A percentile compares a stretch with the other conserved stretches of the same genome.
Evolutionary conservation across 768 basidiomycete genomes (phyloP).

Genomic region (Leucosporidium yakuticum): DNA sequence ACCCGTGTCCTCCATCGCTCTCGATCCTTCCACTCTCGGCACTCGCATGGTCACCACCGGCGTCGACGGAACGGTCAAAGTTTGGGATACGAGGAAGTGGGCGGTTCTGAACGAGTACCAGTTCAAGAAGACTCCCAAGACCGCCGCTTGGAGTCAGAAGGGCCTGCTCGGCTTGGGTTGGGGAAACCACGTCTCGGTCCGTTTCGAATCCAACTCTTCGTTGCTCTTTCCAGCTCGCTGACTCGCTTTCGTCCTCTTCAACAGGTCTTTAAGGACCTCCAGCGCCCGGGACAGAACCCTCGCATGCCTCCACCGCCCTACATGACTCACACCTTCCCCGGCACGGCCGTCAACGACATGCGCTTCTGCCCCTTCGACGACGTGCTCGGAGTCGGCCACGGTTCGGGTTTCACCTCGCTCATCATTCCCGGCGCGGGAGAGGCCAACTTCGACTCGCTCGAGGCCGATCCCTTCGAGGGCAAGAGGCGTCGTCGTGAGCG

Average conservation of each 20-base stretch:
- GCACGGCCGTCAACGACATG: conserved; percentile 65
- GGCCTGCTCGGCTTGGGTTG: conserved; percentile 75
- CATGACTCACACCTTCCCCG: conserved; percentile 76
- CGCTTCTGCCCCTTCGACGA: conserved; percentile 89
- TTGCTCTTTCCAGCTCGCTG: neutral
- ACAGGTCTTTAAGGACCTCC: conserved; percentile 58
- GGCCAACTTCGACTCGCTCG: conserved; percentile 85
- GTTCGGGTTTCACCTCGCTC: conserved; percentile 70
- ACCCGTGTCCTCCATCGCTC: conserved; percentile 68
- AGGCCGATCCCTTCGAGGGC: conserved; percentile 92
- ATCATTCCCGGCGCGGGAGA: conserved; percentile 90
- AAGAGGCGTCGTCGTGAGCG: conserved; percentile 73
- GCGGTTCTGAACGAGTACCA: conserved; percentile 77
- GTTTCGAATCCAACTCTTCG: conserved; percentile 33
- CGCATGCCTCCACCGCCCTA: conserved; percentile 52
- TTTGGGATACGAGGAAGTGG: conserved; percentile 98
- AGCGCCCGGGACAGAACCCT: conserved; percentile 14
- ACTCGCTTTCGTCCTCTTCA: neutral
- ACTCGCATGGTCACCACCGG: conserved; percentile 87
- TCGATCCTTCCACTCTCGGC: conserved; percentile 80
- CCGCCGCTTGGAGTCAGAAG: conserved; percentile 76
- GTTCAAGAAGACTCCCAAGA: conserved; percentile 42
- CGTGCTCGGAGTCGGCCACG: conserved; percentile 68
- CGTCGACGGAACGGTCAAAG: conserved; percentile 77
- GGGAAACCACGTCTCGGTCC: conserved; percentile 76